Evolutionary conservation across 2,329 filamentous ascomycete species (phyloP), one percentile per base, ranked within the genome.

Genomic region (Xylariales sp.): DNA sequence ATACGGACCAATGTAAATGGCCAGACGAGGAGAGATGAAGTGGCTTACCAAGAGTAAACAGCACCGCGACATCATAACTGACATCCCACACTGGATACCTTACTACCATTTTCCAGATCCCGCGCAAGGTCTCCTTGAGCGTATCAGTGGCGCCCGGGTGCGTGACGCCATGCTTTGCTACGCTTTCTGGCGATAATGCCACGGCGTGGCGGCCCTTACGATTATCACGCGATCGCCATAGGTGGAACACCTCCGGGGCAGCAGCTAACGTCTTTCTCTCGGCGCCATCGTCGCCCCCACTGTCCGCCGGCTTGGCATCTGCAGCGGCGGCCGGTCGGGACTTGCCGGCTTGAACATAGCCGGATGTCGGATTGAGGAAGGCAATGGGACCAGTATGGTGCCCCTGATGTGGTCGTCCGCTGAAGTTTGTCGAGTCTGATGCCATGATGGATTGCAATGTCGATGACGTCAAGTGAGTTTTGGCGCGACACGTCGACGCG

Each of bases 221-320:
- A 42, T 69, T 69, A 49, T 70, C 64, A 9, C 66, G 60, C 31
- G 62, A 65, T 14, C 62, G 58, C 66, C 67, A 69, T 36, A 69
- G 46, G 37, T 60, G 58, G 32, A 62, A 65, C 9, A 53, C 46
- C 39, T 33, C 49, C 12, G 31, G 14, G 7, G 21, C 21, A 7
- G 15, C 25, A n/a, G 9, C 19, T 7, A 15, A n/a, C 31, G 16
- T 21, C 9, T 7, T 8, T 21, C 8, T 18, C 32, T 8, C 12
- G 14, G 15, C 11, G 16, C 9, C 18, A 19, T 20, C 18, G 16
- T n/a, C 18, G 10, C 21, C 20, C 15, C 36, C 36, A 27, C 15
- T 22, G 21, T 12, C n/a, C 10, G 6, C 19, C 16, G 33, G 31
- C 43, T 40, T 37, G 22, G 25, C 38, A 21, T 25, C n/a, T 19